Evolutionary conservation across 331 rosid genomes (phyloP).

Genomic region (Stylosanthes scabra): DNA sequence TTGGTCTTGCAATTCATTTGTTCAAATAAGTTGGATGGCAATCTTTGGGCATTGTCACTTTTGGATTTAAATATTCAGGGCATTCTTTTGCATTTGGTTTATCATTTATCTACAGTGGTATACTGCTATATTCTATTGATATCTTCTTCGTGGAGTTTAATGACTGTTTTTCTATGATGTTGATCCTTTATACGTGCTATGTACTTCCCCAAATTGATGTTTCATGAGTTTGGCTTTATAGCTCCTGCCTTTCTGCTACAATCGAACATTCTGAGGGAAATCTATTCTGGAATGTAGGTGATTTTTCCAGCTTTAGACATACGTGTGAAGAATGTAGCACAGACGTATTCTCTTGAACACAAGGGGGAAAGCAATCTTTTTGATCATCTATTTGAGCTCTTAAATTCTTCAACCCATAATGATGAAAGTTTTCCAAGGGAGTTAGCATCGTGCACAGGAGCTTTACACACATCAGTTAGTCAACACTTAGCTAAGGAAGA

Average conservation of each 20-base stretch:
- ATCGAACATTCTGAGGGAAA: not conserved
- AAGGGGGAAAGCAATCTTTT: slow-evolving; percentile 37
- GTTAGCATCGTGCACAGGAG: no score
- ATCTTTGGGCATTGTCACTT: not conserved
- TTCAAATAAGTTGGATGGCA: not conserved
- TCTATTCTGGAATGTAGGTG: no score
- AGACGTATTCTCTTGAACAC: slow-evolving; percentile 47
- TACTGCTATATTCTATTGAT: slow-evolving; percentile 11
- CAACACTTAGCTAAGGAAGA: no score
- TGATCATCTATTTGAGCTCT: no score
- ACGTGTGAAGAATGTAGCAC: no score
- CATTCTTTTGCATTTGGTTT: slow-evolving; percentile 14
- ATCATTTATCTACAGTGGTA: slow-evolving; percentile 22
- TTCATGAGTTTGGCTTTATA: no score
- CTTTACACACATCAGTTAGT: no score
- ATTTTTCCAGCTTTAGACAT: no score
- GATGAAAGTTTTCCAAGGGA: no score
- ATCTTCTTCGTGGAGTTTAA: slow-evolving; percentile 30
- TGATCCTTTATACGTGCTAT: slow-evolving; percentile 4
- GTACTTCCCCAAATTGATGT: slow-evolving; percentile 8
- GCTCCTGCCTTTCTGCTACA: slow-evolving; percentile 24
- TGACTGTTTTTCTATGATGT: slow-evolving; percentile 16
- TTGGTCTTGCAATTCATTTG: slow-evolving; percentile 5
- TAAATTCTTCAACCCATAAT: no score
- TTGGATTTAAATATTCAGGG: slow-evolving; percentile 4